These are phyloP conservation scores for Phoma sp. DNA, from an alignment of 2,329 filamentous ascomycete species.

Conservation along the genomic window DNA sequence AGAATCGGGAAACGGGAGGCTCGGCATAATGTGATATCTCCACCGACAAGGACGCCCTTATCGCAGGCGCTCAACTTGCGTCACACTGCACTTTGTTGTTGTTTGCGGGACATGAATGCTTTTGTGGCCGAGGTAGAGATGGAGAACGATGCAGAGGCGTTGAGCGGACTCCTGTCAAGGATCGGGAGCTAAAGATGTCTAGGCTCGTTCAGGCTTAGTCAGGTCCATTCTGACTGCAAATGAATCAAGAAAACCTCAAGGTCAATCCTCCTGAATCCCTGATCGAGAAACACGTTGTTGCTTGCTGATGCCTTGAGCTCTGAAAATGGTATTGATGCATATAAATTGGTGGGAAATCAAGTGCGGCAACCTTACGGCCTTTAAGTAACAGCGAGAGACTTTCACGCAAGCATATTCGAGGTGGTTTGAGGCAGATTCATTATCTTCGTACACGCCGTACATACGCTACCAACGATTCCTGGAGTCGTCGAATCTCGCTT, in stretches of 20 bases:
- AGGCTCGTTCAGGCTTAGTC: not conserved
- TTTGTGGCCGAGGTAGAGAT: not conserved
- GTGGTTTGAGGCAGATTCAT: slow-evolving; percentile 6
- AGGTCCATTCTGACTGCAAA: slow-evolving; percentile 1
- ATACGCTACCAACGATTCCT: not conserved
- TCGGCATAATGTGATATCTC: not conserved
- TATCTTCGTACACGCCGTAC: not conserved
- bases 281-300: not conserved
- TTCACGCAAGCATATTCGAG: slow-evolving; percentile 10
- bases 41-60: not conserved
- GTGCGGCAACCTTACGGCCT: not conserved
- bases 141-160: slow-evolving; percentile 7
- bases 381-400: not conserved
- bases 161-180: slow-evolving; percentile 5
- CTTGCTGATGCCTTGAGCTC: not conserved
- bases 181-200: not conserved
- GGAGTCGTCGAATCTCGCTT: slow-evolving; percentile 1
- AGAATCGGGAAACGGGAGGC: slow-evolving; percentile 20
- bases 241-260: not conserved
- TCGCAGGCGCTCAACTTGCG: slow-evolving; percentile 7
- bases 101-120: not conserved
- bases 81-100: slow-evolving; percentile 2
- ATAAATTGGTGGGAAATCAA: not conserved
- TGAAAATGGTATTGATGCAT: not conserved
- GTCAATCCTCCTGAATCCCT: not conserved